Conservation (phyloP, 495 filamentous ascomycete genomes). For the Neurospora sp. region DNA sequence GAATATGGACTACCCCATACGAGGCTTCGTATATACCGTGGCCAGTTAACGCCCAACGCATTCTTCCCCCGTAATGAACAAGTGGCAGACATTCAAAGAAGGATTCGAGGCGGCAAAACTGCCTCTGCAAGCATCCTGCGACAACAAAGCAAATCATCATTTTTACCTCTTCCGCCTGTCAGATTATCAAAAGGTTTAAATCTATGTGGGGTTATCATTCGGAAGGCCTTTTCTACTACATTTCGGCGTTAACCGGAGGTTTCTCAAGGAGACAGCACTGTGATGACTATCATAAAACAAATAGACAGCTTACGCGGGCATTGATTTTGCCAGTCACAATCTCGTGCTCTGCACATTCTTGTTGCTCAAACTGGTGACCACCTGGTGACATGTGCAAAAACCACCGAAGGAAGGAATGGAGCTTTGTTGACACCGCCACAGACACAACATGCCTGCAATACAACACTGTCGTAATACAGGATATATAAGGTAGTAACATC, state of each 20-base stretch:
- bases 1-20: background rate
- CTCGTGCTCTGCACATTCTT: background rate
- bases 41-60: background rate
- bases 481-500: background rate
- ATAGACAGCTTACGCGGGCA: background rate
- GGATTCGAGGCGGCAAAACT: background rate
- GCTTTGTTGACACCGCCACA: background rate
- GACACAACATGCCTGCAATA: background rate
- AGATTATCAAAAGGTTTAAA: background rate
- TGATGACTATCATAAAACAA: background rate
- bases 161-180: background rate
- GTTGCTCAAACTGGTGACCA: background rate
- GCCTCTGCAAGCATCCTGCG: background rate
- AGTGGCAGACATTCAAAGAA: background rate
- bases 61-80: background rate
- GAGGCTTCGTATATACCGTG: background rate
- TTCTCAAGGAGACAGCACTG: background rate
- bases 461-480: background rate
- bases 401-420: background rate
- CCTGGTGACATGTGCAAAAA: background rate
- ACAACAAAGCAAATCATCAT: background rate
- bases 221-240: background rate
- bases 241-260: background rate
- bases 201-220: background rate
- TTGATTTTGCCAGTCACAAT: background rate